These are phyloP conservation scores for Epichloe hybrida DNA, from an alignment of 2,329 filamentous ascomycete genomes.

Conservation along the genomic window DNA sequence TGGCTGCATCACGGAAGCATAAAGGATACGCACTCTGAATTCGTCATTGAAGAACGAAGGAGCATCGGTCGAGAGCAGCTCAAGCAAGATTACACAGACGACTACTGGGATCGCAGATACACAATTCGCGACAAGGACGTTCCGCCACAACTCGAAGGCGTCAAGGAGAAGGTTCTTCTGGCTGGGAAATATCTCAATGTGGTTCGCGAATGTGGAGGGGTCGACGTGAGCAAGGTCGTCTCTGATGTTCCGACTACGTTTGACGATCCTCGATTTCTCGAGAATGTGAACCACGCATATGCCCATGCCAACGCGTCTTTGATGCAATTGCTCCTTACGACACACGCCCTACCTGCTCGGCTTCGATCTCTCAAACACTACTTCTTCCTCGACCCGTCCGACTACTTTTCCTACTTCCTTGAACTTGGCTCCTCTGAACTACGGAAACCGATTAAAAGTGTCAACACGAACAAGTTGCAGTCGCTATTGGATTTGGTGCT, in stretches of 20 bases:
- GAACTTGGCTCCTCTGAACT: constrained; percentile 83
- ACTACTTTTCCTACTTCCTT: constrained; percentile 97
- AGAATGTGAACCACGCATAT: constrained; percentile 92
- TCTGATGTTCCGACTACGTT: constrained; percentile 84
- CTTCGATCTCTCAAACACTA: constrained; percentile 93
- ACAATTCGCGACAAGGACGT: constrained; percentile 86
- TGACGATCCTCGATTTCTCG: constrained; percentile 80
- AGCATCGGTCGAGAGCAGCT: constrained; percentile 83
- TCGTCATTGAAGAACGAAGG: constrained; percentile 89
- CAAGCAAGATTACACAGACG: constrained; percentile 94
- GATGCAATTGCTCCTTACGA: constrained; percentile 79
- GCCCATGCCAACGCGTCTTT: constrained; percentile 90
- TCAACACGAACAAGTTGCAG: constrained; percentile 89
- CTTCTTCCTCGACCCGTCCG: constrained; percentile 94
- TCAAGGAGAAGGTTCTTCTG: constrained; percentile 88
- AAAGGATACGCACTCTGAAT: constrained; percentile 85
- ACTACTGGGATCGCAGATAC: constrained; percentile 98
- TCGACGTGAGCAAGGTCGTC: constrained; percentile 81
- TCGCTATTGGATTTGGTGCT: constrained; percentile 90
- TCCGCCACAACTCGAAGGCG: constrained; percentile 76
- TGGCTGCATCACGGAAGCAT: constrained; percentile 96
- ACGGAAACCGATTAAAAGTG: constrained; percentile 72
- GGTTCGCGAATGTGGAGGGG: constrained; percentile 89
- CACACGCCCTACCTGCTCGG: constrained; percentile 77
- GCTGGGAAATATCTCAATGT: constrained; percentile 98